Conservation (phyloP, 2,329 filamentous ascomycete genomes). For the Alternaria sp. region DNA sequence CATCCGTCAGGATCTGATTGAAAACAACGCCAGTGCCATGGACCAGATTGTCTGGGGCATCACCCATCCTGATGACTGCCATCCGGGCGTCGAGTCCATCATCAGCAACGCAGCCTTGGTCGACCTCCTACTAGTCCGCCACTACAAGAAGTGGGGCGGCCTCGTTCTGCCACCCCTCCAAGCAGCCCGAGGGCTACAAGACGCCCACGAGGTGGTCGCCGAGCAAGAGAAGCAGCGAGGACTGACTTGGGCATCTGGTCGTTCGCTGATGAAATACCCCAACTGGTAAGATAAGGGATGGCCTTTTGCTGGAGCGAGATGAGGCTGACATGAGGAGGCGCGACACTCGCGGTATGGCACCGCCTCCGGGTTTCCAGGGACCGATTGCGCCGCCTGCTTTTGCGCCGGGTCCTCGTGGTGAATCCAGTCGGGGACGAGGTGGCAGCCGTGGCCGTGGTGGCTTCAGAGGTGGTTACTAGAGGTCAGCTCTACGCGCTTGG, state of each 20-base stretch:
- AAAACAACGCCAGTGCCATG: not conserved
- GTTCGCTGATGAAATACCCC: slow-evolving; percentile 5
- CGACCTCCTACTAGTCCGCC: slow-evolving; percentile 12
- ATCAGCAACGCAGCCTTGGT: not conserved
- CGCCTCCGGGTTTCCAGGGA: not conserved
- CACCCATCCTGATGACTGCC: not conserved
- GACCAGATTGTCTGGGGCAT: slow-evolving; percentile 18
- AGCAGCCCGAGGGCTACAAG: slow-evolving; percentile 1
- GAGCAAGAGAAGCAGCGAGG: not conserved
- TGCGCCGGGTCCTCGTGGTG: not conserved
- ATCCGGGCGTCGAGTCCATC: slow-evolving; percentile 7
- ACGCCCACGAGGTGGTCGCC: not conserved
- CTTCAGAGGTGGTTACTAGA: not conserved
- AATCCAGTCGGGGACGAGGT: not conserved
- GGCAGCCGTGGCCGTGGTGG: not conserved
- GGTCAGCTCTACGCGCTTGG: not conserved
- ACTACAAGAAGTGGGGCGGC: slow-evolving; percentile 19
- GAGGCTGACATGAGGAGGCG: not conserved
- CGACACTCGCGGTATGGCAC: not conserved
- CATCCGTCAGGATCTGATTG: not conserved
- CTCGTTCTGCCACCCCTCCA: slow-evolving; percentile 11
- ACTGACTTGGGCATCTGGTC: not conserved
- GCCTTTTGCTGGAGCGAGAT: not conserved
- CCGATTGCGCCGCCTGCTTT: too few relatives aligned
- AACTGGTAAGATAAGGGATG: slow-evolving; percentile 5